Conservation (phyloP, 2,329 filamentous ascomycete genomes). For the Fusarium duplospermum region DNA sequence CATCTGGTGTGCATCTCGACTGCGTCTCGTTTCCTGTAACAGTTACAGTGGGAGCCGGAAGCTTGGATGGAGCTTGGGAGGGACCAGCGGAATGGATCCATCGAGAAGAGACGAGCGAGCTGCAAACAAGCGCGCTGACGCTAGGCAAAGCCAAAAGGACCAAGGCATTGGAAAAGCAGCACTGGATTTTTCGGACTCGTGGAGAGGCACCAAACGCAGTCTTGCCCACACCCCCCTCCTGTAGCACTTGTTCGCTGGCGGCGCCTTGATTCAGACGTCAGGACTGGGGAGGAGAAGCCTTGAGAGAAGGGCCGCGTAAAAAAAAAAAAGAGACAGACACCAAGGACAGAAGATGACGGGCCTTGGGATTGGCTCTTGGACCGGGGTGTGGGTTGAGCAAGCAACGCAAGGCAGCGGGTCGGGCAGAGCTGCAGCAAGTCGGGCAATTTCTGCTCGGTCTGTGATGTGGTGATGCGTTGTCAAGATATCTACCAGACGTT, state of each 20-base stretch:
- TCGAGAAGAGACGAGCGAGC: constrained; percentile 17
- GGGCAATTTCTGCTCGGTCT: constrained; percentile 39
- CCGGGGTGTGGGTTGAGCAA: constrained; percentile 36
- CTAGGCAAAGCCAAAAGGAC: constrained; percentile 44
- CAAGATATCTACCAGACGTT: constrained; percentile 54
- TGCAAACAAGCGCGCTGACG: constrained; percentile 48
- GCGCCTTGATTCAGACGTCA: constrained; percentile 29
- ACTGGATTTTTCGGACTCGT: constrained; percentile 43
- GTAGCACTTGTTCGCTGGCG: constrained; percentile 37
- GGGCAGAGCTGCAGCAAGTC: constrained; percentile 47
- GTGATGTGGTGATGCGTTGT: constrained; percentile 63
- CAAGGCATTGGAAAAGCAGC: constrained; percentile 48
- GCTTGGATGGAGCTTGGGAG: constrained; percentile 15
- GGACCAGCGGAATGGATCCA: not conserved
- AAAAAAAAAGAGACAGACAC: constrained; percentile 36
- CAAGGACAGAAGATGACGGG: constrained; percentile 17
- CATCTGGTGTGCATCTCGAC: constrained; percentile 28
- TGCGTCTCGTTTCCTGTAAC: constrained; percentile 22
- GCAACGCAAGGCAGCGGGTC: constrained; percentile 45
- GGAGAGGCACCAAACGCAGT: constrained; percentile 29
- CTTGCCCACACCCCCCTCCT: constrained; percentile 39
- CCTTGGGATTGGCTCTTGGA: constrained; percentile 32
- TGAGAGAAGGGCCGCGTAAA: constrained; percentile 14
- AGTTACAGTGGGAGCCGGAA: constrained; percentile 21
- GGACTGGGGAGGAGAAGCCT: not conserved